Base-by-base conservation (phyloP, 2,329 filamentous ascomycete genomes). In the Ascochyta fabae region DNA sequence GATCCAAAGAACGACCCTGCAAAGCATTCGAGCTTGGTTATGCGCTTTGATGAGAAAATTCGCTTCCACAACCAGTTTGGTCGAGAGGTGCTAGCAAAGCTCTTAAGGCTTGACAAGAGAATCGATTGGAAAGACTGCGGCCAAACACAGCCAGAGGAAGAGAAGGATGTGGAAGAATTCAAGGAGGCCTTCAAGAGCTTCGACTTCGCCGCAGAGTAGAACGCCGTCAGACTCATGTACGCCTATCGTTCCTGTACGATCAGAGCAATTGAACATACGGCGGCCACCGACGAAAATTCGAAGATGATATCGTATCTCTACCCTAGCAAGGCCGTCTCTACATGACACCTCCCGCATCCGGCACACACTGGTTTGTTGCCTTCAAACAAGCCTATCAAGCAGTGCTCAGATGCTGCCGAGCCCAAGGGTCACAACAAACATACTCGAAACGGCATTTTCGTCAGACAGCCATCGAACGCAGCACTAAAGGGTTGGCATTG, bases 61-160 rank as follows among this genome's bases (percentile, higher is more conserved):
- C 85, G 89, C 13, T 98, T 99, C 72, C 92, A 96, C 71, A 77
- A 97, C 41, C 94, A 98, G 71, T 98, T 96, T 69, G 92, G 91
- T 4, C 84, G 96, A 36, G 86, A 87, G 40, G 95, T 97, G 4
- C 80, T 98, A 73, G 94, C 92, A 1, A 97, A 96, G 77, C 79
- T 99, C 47, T 80, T 99, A 46, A 86, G 87, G 3, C 77, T 98
- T 41, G 91, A 97, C 74, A 79, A 85, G 40, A 83, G 95, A n/a
- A 78, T 88, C 48, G 82, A 91, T 63, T 99, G 95, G 95, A 88
- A 87, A 74, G 89, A 96, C 65, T 94, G 91, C 63, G 84, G 82
- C 29, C 93, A 98, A 78, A 84, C 85, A 0, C 81, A 88, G 53
- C 85, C 85, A 10, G 92, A 96, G 64, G 95, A 98, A 79, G 87